Base-by-base conservation (phyloP, 495 filamentous ascomycete species). In the Podospora pseudopauciseta region DNA sequence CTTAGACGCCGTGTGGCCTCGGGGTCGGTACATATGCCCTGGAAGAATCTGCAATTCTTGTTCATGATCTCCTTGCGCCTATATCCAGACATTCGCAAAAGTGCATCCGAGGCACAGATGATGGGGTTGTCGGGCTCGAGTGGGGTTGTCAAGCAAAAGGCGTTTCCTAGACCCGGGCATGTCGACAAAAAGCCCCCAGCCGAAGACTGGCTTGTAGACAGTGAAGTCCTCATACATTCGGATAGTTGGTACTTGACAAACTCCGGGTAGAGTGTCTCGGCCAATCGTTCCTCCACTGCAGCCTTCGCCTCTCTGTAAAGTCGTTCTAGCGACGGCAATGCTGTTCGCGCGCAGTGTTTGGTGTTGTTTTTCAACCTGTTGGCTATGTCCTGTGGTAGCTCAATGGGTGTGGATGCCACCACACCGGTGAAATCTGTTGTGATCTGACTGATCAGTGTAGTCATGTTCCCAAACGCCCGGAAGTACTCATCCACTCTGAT, bases 1-100 rank as follows among this genome's bases (percentile, higher is more conserved):
- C 79, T 75, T n/a, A 86, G 70, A 4, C 84, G 79, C 53, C 68
- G 71, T 0, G 77, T 74, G 6, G 81, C 75, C 1, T 72, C 70
- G 34, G 70, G 69, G 39, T 86, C 82, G 5, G 84, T 85, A n/a
- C 78, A 74, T 13, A 77, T 68, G 5, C 81, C 83, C 65, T 86
- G 85, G 3, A 87, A 70, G 53, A 87, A 82, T 7, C 82, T 77
- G 74, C 85, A 83, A 60, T 85, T 86, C 32, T 80, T 77, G 3
- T 76, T 74, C 1, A 86, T 76, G 53, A 86, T 73, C 26, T 86
- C 85, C 9, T 72, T 72, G 16, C 84, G 73, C 9, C 72, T 56
- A 65, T 83, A 87, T 6, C 84, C 84, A 2, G 80, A 82, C 30
- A 86, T 76, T 53, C 70, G 74, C 32, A 85, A 73, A 49, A 87